Base-by-base conservation (phyloP, 2,329 filamentous ascomycete genomes). In the Cladophialophora immunda region DNA sequence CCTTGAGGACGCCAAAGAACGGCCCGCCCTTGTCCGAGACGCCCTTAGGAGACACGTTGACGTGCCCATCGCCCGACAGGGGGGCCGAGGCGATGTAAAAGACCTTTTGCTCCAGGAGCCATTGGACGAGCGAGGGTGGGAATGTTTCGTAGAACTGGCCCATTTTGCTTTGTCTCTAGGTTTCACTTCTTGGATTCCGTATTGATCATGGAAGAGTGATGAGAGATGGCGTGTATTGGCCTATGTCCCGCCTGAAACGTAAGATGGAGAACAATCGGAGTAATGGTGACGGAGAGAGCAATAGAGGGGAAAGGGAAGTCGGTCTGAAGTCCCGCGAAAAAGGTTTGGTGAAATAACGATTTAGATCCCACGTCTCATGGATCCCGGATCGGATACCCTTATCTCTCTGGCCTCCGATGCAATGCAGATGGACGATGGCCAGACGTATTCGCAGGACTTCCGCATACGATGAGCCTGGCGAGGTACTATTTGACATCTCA, bases 1-100 rank as follows among this genome's bases (percentile, higher is more conserved):
- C 70, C 22, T 69, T 68, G 47, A 69, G 62, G 7, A 72, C 59
- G 22, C 71, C 71, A 56, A 73, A 73, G 59, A 70, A 82, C 0
- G 87, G 81, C 25, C 90, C 83, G 57, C 91, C 91, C 78, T 94
- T 93, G 61, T 91, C 90, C 0, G 90, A 93, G 64, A 92, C 80
- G 74, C 68, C 68, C 78, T 94, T 93, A 57, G 92, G 90, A 0
- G 90, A 93, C 63, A 93, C 80, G 74, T 94, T 94, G 81, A 94
- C 82, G 79, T 94, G 91, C 3, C 70, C 70, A 1, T 81, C 78
- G 22, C 86, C 89, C n/a, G 84, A 83, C 29, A 88, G 84, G 0
- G 91, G 90, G 0, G 91, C 90, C 15, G 89, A 91, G 47, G 87
- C 89, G 11, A 91, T 89, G 81, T 90, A 93, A 84, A 93, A 93